Conservation (phyloP, 768 basidiomycete genomes). For the Asterophora lycoperdoides region DNA sequence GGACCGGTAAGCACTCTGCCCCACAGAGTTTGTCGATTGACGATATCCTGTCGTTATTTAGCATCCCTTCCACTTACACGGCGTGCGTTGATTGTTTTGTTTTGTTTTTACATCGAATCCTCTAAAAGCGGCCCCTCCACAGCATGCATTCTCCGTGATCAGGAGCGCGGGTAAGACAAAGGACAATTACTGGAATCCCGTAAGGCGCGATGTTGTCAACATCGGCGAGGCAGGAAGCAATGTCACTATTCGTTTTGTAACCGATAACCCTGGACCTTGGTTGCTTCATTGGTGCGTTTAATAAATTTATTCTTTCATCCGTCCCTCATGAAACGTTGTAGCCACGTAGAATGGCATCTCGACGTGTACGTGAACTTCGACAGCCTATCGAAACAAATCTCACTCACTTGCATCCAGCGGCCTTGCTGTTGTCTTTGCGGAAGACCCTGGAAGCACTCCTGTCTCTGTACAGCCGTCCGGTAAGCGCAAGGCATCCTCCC, state of each 20-base stretch:
- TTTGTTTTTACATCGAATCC: not conserved
- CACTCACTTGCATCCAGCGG: slow-evolving; percentile 1
- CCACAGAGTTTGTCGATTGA: not conserved
- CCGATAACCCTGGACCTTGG: slow-evolving; percentile 67
- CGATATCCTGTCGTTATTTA: not conserved
- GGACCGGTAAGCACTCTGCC: slow-evolving; percentile 13
- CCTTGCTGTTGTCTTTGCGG: slow-evolving; percentile 11
- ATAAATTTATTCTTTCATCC: not conserved
- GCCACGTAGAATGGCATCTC: slow-evolving; percentile 37
- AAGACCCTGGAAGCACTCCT: slow-evolving; percentile 1
- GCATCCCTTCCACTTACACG: slow-evolving; percentile 39
- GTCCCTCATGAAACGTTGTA: slow-evolving; percentile 2
- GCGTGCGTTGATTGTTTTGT: slow-evolving; percentile 21
- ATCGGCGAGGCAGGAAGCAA: slow-evolving; percentile 37
- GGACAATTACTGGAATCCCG: slow-evolving; percentile 42
- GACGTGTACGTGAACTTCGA: slow-evolving; percentile 19
- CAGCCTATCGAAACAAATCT: not conserved
- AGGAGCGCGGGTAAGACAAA: slow-evolving; percentile 24
- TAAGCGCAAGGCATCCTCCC: not conserved
- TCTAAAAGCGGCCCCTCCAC: not conserved
- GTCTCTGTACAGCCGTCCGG: slow-evolving; percentile 1
- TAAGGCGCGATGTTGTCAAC: slow-evolving; percentile 44
- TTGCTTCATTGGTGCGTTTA: slow-evolving; percentile 38
- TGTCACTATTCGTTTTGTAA: slow-evolving; percentile 54
- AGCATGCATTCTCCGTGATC: slow-evolving; percentile 35